Evolutionary conservation across 306 rosid species (phyloP).

Genomic region (Sphenostylis stenocarpa): DNA sequence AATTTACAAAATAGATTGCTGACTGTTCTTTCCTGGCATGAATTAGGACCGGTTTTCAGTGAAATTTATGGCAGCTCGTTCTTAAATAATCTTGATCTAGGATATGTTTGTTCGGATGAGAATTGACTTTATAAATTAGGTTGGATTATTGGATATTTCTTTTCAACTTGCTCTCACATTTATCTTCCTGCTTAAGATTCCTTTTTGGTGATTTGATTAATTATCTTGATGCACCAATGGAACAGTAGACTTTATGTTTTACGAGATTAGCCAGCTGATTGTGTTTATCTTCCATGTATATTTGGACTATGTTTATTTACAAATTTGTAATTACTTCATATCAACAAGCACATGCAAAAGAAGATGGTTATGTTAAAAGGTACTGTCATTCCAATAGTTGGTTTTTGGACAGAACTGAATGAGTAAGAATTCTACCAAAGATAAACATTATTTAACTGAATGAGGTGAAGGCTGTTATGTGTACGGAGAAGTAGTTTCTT

Average conservation of each 20-base stretch:
- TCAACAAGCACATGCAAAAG: neutral
- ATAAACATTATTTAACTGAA: neutral
- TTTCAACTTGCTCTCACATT: neutral
- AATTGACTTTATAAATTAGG: slow-evolving; percentile 10
- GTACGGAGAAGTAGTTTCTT: neutral
- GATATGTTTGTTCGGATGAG: neutral
- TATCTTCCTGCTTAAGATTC: neutral
- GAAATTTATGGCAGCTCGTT: neutral
- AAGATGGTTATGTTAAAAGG: neutral
- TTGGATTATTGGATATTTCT: neutral
- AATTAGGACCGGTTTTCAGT: neutral
- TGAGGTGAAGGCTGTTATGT: neutral
- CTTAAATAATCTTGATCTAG: neutral
- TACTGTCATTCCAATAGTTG: neutral
- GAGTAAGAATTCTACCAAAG: neutral
- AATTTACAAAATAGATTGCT: neutral
- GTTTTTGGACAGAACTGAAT: neutral
- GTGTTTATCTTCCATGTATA: neutral
- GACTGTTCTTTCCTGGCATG: neutral
- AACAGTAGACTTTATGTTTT: neutral
- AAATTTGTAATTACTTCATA: neutral
- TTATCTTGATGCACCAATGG: neutral
- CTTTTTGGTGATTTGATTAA: neutral
- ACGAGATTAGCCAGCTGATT: neutral
- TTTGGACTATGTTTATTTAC: neutral